Evolutionary conservation across 495 filamentous ascomycete genomes (phyloP), one percentile per base, ranked within the genome.

Genomic region (Glutinoglossum americanum): DNA sequence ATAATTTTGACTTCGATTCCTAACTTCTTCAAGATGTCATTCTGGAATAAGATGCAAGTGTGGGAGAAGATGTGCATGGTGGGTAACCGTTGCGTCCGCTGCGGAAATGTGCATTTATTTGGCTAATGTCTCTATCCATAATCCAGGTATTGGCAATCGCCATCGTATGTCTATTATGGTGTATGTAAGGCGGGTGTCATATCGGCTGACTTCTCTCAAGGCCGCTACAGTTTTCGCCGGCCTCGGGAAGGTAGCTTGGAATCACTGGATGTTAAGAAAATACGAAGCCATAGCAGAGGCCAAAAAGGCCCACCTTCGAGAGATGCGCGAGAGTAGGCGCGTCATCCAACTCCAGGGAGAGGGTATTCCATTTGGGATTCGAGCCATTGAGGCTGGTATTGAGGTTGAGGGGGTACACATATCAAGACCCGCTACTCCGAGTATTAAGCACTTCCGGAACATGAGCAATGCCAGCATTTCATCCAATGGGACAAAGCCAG

Each of bases 331-430:
- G 64, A 74, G 69, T 17, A 73, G 64, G 48, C 60, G 69, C 30
- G 59, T 66, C 57, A 54, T 63, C 13, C 63, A 69, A 69, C 63
- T 71, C 65, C 66, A 67, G 65, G 63, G 63, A 26, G 73, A 79
- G 56, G 80, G 86, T 15, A 77, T 94, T 51, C 89, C 87, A 3
- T 98, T 96, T 63, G 92, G 92, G 26, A 80, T 94, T 32, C 80
- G 84, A 63, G 89, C 90, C 17, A 76, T 98, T 30, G 84, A 98
- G 64, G 85, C 77, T 60, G 89, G 89, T 13, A 74, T 94, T 25
- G 79, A 87, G 63, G 78, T 93, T 13, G 85, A 93, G 60, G 92
- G 89, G 6, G 89, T 96, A 54, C 94, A 87, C 80, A 83, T 89
- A 26, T 90, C 86, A 15, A 71, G 77, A 32, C 72, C 75, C 13